phyloP scores from a whole-genome alignment of 2,329 filamentous ascomycete species.

The Rhynchosporium secalis region DNA sequence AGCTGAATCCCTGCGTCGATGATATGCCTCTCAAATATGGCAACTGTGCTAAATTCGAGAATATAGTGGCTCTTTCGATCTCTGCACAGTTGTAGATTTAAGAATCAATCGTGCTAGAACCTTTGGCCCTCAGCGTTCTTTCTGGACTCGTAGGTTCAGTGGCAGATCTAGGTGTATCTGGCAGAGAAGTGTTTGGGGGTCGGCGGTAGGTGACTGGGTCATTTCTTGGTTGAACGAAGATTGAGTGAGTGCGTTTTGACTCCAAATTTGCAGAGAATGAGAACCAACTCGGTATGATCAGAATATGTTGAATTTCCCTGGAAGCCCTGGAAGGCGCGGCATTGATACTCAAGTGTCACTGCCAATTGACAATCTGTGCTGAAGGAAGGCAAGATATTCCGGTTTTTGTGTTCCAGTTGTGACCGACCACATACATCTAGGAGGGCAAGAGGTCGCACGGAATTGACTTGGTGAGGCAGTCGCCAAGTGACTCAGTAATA shows the following conservation, averaged over 20 bases:
- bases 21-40: background rate
- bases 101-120: background rate
- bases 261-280: background rate
- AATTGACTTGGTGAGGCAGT: background rate
- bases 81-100: too few species aligned
- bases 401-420: background rate
- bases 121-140: background rate
- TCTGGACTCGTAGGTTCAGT: background rate
- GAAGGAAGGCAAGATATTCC: background rate
- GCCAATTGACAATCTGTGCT: background rate
- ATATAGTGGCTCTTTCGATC: background rate
- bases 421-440: background rate
- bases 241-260: constrained; percentile 3
- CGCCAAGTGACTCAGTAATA: background rate
- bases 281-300: background rate
- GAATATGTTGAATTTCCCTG: background rate
- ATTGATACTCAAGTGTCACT: background rate
- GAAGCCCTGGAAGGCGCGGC: background rate
- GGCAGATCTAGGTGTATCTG: background rate
- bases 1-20: constrained; percentile 7
- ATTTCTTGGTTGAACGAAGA: background rate
- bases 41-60: background rate
- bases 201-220: background rate
- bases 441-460: too few species aligned
- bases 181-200: background rate